A percentile compares a stretch with the other conserved stretches of the same genome.
phyloP scores from a whole-genome alignment of 2,329 filamentous ascomycete species.

The Trichoderma afroharzianum region DNA sequence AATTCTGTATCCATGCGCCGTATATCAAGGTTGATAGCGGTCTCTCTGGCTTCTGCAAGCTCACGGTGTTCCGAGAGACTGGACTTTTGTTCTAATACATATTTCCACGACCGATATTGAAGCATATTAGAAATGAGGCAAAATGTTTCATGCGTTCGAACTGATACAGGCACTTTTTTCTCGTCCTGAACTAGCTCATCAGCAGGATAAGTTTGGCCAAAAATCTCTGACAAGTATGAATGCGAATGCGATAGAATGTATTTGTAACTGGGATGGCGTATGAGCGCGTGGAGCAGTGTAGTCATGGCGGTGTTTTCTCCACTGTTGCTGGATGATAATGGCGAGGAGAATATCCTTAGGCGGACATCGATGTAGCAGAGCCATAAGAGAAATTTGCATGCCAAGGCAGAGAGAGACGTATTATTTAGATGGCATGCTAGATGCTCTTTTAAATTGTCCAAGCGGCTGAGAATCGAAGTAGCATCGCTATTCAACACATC shows the following conservation, averaged over 20 bases:
- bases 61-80: not conserved
- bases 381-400: not conserved
- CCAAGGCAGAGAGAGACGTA: not conserved
- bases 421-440: not conserved
- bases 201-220: not conserved
- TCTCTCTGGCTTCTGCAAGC: not conserved
- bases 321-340: not conserved
- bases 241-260: not conserved
- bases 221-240: not conserved
- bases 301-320: not conserved
- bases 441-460: not conserved
- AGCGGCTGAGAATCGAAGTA: not conserved
- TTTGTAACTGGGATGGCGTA: not conserved
- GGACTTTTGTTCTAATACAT: not conserved
- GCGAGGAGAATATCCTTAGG: not conserved
- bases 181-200: not conserved
- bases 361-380: not conserved
- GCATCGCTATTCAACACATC: not conserved
- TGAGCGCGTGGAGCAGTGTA: not conserved
- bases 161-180: not conserved
- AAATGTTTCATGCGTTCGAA: slow-evolving; percentile 9
- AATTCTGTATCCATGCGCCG: not conserved
- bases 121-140: slow-evolving; percentile 9
- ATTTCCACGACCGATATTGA: slow-evolving; percentile 2
- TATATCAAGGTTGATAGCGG: not conserved